Percentiles rank a stretch among this genome's conserved stretches.
Conservation (phyloP, 495 filamentous ascomycete species). For the Penicillium verhagenii region DNA sequence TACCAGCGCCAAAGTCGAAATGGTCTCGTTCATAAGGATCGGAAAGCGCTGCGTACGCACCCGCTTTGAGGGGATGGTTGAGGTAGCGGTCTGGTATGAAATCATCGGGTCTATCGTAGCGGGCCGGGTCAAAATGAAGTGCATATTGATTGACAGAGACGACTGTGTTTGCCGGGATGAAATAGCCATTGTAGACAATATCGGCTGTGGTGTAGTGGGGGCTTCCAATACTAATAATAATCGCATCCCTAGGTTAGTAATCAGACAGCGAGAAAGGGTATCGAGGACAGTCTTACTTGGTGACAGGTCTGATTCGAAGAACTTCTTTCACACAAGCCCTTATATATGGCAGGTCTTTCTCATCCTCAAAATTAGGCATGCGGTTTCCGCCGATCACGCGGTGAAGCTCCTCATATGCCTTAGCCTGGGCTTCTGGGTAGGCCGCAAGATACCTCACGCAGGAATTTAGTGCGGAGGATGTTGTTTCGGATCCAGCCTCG, state of each 20-base stretch:
- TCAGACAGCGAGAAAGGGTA: too few species aligned
- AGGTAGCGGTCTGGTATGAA: conserved; percentile 45
- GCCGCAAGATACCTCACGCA: neutral
- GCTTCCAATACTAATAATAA: neutral
- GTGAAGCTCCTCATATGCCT: neutral
- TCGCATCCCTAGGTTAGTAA: too few species aligned
- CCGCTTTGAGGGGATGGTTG: conserved; percentile 37
- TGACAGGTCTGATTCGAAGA: conserved; percentile 58
- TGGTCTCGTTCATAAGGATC: conserved; percentile 25
- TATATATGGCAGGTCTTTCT: conserved; percentile 45
- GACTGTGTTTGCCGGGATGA: neutral
- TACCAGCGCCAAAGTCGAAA: conserved; percentile 28
- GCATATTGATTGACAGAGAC: neutral
- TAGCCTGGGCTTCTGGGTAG: neutral
- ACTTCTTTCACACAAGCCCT: conserved; percentile 59
- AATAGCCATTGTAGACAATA: neutral
- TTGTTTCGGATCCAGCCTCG: neutral
- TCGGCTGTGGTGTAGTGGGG: neutral
- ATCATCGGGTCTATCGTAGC: conserved; percentile 31
- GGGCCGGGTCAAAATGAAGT: conserved; percentile 28
- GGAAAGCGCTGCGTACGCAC: conserved; percentile 19
- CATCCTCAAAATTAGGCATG: conserved; percentile 37
- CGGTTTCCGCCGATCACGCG: neutral
- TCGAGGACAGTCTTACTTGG: too few species aligned
- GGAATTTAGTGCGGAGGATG: neutral